Evolutionary conservation across 371 early-diverging fungal genomes (phyloP).

Genomic region (Apophysomyces sp.): DNA sequence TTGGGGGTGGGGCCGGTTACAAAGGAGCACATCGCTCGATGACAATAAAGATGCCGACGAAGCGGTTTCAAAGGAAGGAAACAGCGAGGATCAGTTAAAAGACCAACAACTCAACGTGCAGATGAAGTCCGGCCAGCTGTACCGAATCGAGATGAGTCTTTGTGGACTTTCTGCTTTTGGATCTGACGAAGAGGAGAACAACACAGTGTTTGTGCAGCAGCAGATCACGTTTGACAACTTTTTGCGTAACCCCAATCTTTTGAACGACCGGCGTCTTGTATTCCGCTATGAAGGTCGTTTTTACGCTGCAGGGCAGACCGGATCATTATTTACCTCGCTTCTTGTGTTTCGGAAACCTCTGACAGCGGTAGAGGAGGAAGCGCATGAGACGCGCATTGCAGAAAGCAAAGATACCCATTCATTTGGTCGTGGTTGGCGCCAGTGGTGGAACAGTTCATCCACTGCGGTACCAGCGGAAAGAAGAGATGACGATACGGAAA

Average conservation of each 20-base stretch:
- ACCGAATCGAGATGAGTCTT: slow-evolving; percentile 53
- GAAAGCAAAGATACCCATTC: slow-evolving; percentile 36
- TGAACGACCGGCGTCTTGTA: slow-evolving; percentile 66
- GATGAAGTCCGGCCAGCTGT: slow-evolving; percentile 26
- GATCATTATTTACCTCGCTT: slow-evolving; percentile 54
- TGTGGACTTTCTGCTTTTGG: slow-evolving; percentile 50
- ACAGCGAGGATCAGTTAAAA: too few species aligned
- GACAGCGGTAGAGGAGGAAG: not conserved
- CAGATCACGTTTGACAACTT: slow-evolving; percentile 63
- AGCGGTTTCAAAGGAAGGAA: not conserved
- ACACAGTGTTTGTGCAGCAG: slow-evolving; percentile 56
- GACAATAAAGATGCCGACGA: not conserved
- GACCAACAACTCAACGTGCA: slow-evolving; percentile 1
- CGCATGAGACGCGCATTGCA: slow-evolving; percentile 5
- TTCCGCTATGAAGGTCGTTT: slow-evolving; percentile 63
- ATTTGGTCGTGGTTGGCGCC: slow-evolving; percentile 49
- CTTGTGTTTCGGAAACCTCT: slow-evolving; percentile 44
- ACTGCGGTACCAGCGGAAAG: slow-evolving; percentile 22
- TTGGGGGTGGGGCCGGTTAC: not conserved
- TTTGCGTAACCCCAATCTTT: slow-evolving; percentile 59
- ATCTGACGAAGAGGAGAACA: slow-evolving; percentile 47
- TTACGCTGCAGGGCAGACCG: slow-evolving; percentile 38
- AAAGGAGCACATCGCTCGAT: not conserved
- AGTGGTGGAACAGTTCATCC: slow-evolving; percentile 52
- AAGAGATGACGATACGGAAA: not conserved